Base-by-base conservation (phyloP, 371 early-diverging fungal species). In the Saksenaea oblongispora region DNA sequence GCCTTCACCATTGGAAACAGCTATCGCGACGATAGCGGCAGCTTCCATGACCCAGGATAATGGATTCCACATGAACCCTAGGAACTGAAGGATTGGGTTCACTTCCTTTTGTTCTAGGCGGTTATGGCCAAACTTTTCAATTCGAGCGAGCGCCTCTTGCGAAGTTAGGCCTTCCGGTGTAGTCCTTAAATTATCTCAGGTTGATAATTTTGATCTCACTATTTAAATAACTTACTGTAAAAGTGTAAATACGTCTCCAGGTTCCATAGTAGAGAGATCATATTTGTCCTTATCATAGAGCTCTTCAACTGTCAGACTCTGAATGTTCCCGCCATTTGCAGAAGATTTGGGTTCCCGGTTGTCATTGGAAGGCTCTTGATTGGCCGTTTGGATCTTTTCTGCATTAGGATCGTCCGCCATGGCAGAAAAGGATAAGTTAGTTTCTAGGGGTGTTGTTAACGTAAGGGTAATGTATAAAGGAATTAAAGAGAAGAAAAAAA, bases 21-120 rank as follows among this genome's bases (percentile, higher is more conserved):
- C 90, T 63, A 89, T 89, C 56, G 91, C 86, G 18, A 91, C 89
- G 39, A 90, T 65, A 14, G 90, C 89, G 56, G 91, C 90, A 42
- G 88, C 88, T 70, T 91, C 91, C 89, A 91, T 91, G 59, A 91
- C 89, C 86, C 89, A 91, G 14, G 91, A 89, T 24, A 91, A 82
- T 42, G 91, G 90, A 64, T 89, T 89, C 89, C 89, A 89, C 89
- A 91, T 89, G 84, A 93, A 96, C 57, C 91, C 86, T 61, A 95
- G 82, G 84, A 96, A 96, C 82, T 90, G 88, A 64, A 93, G 71
- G 69, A 94, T 58, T 1, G 93, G 93, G 74, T 89, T 94, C 67
- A 87, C 70, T 74, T 89, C 90, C 78, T 88, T 90, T 60, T 91
- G 80, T 67, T 88, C 89, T 18, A 91, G 80, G 66, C 81, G 82